Base-by-base conservation (phyloP, 202 grass and related monocot species). In the Panicum virgatum region DNA sequence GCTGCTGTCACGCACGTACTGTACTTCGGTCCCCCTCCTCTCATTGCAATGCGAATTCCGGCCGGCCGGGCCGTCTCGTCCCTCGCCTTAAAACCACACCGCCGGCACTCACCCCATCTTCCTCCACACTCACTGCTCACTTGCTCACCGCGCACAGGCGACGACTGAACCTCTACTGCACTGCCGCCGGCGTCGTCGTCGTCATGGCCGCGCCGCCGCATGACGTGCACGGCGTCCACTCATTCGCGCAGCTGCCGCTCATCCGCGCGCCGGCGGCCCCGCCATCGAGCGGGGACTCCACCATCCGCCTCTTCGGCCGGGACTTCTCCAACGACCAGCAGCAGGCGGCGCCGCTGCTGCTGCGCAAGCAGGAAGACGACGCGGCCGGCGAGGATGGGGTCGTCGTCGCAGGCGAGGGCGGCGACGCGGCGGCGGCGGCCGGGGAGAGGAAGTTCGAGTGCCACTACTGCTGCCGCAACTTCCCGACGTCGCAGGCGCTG, bases 271-370 rank as follows among this genome's bases (percentile, higher is more conserved):
- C 11, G 12, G 44, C 27, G 1, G 8, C n/a, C 34, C 44, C 57
- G 18, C 38, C 69, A 51, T 8, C 22, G 8, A 39, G 7, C 44
- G 52, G 79, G 50, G 40, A 74, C 66, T 30, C 75, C 72, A 84
- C 90, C 67, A 45, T 98, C 78, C 95, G 95, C 30, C 92, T 98
- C 84, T 97, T 97, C 69, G 94, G 94, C 77, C 45, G 88, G 23
- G 86, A 98, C 67, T 92, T 98, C 72, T 83, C 88, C 79, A 79
- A 84, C 68, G 88, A 93, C 9, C 52, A 69, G 27, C 52, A 69
- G 27, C 37, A 1, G 52, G 7, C 51, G 0, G 20, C 16, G 10
- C 34, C 19, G 66, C 71, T 62, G 64, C 20, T 38, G 66, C n/a
- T 39, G 77, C 54, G 38, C 42, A 78, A 79, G 36, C 13, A 8